Conservation (phyloP, 2,329 filamentous ascomycete species). For the Aureobasidium musti region DNA sequence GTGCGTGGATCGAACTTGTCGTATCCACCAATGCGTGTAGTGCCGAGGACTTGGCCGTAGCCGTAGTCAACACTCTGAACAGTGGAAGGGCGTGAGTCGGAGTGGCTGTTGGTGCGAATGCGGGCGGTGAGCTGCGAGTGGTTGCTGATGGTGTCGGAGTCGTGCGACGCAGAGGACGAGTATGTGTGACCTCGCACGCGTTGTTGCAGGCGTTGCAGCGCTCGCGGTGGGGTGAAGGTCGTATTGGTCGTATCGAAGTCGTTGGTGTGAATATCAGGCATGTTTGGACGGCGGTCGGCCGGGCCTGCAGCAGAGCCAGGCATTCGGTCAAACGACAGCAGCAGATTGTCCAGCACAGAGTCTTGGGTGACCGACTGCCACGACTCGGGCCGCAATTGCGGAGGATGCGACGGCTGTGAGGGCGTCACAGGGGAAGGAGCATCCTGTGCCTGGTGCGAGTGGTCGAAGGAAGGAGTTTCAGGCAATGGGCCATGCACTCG, state of each 20-base stretch:
- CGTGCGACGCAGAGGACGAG: constrained; percentile 61
- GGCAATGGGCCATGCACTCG: not conserved
- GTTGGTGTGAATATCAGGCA: constrained; percentile 42
- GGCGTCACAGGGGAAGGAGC: constrained; percentile 8
- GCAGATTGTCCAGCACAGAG: constrained; percentile 93
- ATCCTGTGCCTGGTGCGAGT: not conserved
- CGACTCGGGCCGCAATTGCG: constrained; percentile 47
- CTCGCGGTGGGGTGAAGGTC: constrained; percentile 38
- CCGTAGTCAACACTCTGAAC: constrained; percentile 53
- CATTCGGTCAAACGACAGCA: constrained; percentile 86
- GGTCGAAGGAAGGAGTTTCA: not conserved
- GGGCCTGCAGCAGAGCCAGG: constrained; percentile 44
- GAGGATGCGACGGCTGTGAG: not conserved
- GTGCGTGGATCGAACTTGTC: constrained; percentile 61
- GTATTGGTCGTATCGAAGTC: constrained; percentile 13
- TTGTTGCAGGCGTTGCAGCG: constrained; percentile 37
- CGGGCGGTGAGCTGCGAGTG: constrained; percentile 35
- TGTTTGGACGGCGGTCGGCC: constrained; percentile 33
- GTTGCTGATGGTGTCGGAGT: constrained; percentile 52
- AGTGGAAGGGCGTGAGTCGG: constrained; percentile 31
- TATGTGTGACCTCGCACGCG: constrained; percentile 61
- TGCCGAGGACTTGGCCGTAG: constrained; percentile 16
- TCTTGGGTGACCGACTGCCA: constrained; percentile 78
- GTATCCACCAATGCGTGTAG: not conserved
- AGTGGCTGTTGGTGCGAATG: constrained; percentile 32